phyloP scores from a whole-genome alignment of 495 filamentous ascomycete species.

The Tuber aestivum region DNA sequence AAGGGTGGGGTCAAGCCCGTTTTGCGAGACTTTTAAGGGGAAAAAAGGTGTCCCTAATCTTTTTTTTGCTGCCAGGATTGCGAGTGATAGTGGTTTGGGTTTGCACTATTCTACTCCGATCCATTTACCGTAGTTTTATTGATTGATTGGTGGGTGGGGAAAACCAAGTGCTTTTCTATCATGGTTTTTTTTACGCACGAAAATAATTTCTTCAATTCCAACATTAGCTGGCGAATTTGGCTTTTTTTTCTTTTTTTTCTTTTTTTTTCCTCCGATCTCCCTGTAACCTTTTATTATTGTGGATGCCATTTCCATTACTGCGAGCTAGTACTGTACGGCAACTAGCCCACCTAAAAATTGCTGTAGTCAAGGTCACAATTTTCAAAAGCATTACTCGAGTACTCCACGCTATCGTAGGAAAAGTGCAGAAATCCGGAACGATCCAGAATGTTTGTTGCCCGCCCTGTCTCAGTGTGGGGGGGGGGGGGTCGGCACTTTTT shows the following conservation, averaged over 20 bases:
- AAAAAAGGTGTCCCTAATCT: background rate
- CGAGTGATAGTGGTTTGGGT: background rate
- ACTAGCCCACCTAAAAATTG: background rate
- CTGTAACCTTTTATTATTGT: background rate
- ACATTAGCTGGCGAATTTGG: background rate
- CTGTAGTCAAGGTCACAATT: background rate
- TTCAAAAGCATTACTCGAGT: background rate
- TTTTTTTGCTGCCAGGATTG: background rate
- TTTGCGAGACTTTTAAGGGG: conserved; percentile 31
- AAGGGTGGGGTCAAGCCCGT: conserved; percentile 48
- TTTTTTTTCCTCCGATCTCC: background rate
- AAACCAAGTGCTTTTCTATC: background rate
- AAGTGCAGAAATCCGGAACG: background rate
- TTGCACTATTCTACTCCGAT: background rate
- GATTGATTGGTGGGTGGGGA: background rate
- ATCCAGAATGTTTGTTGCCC: background rate
- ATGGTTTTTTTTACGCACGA: background rate
- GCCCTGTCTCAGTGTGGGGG: background rate
- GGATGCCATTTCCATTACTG: background rate
- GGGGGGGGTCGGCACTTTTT: background rate
- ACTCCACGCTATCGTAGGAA: background rate
- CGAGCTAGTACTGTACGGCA: background rate
- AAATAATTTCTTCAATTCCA: background rate
- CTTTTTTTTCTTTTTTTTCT: background rate
- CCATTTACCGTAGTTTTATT: background rate